Base-by-base conservation (phyloP, 306 rosid species). In the Ammopiptanthus mongolicus region DNA sequence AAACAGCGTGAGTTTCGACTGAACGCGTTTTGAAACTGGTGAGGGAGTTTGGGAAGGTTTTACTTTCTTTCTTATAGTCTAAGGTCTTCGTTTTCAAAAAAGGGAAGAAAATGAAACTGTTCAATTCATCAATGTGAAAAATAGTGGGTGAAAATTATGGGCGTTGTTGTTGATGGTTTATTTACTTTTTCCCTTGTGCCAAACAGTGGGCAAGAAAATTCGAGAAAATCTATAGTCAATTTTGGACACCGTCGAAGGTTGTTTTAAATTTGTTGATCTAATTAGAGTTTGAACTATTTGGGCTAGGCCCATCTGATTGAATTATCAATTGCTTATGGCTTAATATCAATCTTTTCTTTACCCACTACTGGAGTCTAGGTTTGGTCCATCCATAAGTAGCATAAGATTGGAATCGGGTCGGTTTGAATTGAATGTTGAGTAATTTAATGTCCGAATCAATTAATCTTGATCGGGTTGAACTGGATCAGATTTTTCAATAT, bases 21-120 rank as follows among this genome's bases (percentile, higher is more conserved):
- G 14, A 10, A 61, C 21, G 84, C 47, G 76, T 21, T 63, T 46
- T 65, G 41, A 37, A 11, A 37, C n/a, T 19, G 19, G 10, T 66
- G 5, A 11, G 53, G 74, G 70, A 34, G 74, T 47, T 73, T 37
- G 15, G 8, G 44, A 70, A 75, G 77, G 53, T 61, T 69, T 80
- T 39, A 39, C n/a, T 21, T 48, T n/a, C 31, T n/a, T 15, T 50
- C 3, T 51, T 0, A 11, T 2, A 44, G 23, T 69, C 73, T 2
- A 47, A 8, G 10, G 28, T 51, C 37, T 5, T 19, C 52, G n/a
- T 10, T 0, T 41, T 41, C 14, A 3, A 23, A 23, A 13, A 72
- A 23, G 1, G 17, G 10, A 72, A 57, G 68, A 72, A 73, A 58
- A 57, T 41, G 29, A 41, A 57, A 22, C 4, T 8, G 23, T 41